phyloP scores from a whole-genome alignment of 805 yeast species.

The Helenozyma baotianmanensis region DNA sequence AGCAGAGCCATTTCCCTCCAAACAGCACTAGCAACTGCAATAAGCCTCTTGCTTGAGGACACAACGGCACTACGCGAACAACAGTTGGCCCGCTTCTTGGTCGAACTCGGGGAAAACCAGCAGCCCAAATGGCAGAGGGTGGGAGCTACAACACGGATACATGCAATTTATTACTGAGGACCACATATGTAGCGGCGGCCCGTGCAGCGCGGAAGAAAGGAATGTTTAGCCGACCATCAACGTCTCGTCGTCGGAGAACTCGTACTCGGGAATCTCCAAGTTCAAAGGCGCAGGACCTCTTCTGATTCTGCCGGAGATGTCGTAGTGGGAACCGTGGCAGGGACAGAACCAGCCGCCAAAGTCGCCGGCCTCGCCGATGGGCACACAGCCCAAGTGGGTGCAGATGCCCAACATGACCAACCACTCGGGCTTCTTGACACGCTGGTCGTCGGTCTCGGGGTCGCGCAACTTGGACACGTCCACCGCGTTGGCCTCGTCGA shows the following conservation, averaged over 20 bases:
- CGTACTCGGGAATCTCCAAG: conserved; percentile 93
- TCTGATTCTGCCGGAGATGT: conserved; percentile 99
- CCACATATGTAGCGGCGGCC: too few species aligned
- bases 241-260: conserved; percentile 70
- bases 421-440: conserved; percentile 98
- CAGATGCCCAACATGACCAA: conserved; percentile 98
- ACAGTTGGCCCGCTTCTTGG: too few species aligned
- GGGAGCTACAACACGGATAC: conserved; percentile 5
- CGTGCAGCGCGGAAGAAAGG: too few species aligned
- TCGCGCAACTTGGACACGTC: conserved; percentile 81
- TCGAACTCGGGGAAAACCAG: too few species aligned
- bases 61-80: background rate
- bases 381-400: conserved; percentile 99
- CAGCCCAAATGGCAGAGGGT: too few species aligned
- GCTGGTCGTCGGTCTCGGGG: conserved; percentile 88
- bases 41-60: too few species aligned
- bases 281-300: conserved; percentile 99
- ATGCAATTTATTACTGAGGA: too few species aligned
- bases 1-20: too few species aligned
- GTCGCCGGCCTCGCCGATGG: conserved; percentile 99
- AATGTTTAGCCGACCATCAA: conserved; percentile 89
- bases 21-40: too few species aligned
- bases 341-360: conserved; percentile 99
- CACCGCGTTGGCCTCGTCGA: conserved; percentile 86
- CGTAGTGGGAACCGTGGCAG: conserved; percentile 99